Evolutionary conservation across 169 alveolate species (phyloP), one percentile per base, ranked within the genome.

Genomic region (Cryptosporidium viatorum): DNA sequence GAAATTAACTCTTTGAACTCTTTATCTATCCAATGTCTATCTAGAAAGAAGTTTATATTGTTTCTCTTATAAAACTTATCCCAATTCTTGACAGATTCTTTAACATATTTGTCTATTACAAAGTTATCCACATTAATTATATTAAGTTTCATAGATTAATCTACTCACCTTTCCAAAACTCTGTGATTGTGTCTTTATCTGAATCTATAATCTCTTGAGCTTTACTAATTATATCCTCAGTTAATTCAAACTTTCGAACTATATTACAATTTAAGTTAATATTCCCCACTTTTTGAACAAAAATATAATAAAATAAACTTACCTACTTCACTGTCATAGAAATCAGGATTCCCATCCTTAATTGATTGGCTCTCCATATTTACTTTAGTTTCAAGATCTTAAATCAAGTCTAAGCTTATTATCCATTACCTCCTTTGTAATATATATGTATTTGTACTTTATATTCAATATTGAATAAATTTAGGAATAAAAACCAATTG

Each of bases 21-120:
- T 18, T 94, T 94, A 37, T 92, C 85, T 31, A 97, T 91, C 94
- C 97, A 97, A 85, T 97, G 98, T 70, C 99, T 92, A 86, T 97
- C 98, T 80, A 96, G 94, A 86, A 95, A 97, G 92, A 96, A 96
- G 80, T 96, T 95, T 2, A 94, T 91, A 85, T 95, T 93, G 80
- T 97, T 96, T 69, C 94, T 92, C 84, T 95, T 96, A 86, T 97
- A 97, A 85, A 96, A 97, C 73, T 94, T 93, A 91, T 97, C 97
- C 98, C 99, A 97, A 58, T 95, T 91, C 84, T 94, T 95, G 33
- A 91, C 91, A 37, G 96, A 96, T 70, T 95, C 96, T 12, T 85
- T 85, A 85, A 95, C 93, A 68, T 92, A 91, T 75, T 95, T 96
- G 43, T 92, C 93, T 80, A 41, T 4, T 33, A 33, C 7, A 67